These are phyloP conservation scores for Chamaecrista fasciculata DNA, from an alignment of 306 rosid genomes.

Conservation along the genomic window DNA sequence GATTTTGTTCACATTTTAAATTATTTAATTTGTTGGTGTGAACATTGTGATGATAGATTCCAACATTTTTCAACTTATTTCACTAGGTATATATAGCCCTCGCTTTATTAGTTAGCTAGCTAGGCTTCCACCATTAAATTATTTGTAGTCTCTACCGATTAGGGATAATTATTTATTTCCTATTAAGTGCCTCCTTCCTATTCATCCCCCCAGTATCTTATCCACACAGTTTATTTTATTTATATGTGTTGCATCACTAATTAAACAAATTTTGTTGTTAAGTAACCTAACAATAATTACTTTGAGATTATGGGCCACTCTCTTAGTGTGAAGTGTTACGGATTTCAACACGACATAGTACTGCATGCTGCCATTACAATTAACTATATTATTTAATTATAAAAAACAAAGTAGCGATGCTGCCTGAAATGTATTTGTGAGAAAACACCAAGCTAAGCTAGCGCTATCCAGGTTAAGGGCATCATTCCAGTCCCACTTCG, in stretches of 20 bases:
- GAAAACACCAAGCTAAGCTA: not conserved
- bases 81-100: not conserved
- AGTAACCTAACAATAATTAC: not conserved
- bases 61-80: slow-evolving; percentile 1
- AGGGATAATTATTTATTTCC: slow-evolving; percentile 7
- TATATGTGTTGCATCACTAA: not conserved
- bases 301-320: not conserved
- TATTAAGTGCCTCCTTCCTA: not conserved
- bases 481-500: not conserved
- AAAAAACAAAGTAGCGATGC: not conserved
- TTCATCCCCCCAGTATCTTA: not conserved
- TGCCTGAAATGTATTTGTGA: not conserved
- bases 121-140: not conserved
- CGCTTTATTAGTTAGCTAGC: not conserved
- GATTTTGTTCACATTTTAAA: not conserved
- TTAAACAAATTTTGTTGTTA: not conserved
- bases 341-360: not conserved
- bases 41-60: slow-evolving; percentile 12
- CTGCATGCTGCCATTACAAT: not conserved
- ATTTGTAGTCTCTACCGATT: not conserved
- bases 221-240: not conserved
- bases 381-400: not conserved
- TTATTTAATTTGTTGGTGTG: no score
- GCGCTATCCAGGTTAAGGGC: not conserved
- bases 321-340: not conserved